Evolutionary conservation across 2,329 filamentous ascomycete genomes (phyloP).

Genomic region (Acephala macrosclerotiorum): DNA sequence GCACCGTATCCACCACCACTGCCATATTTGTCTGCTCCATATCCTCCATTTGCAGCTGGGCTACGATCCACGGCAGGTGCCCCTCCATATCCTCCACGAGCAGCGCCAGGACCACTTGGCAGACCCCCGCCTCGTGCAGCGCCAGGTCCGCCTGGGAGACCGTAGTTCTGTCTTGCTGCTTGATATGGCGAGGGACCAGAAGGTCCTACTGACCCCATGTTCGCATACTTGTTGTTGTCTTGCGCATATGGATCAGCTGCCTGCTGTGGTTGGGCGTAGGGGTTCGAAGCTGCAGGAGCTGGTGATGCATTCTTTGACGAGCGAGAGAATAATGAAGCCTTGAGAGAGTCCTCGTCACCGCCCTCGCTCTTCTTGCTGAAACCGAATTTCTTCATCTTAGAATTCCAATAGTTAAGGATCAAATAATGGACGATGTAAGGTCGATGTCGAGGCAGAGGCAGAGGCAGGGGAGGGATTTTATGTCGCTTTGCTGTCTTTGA

Average conservation of each 20-base stretch:
- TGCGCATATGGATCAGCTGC: slow-evolving; percentile 66
- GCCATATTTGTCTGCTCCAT: slow-evolving; percentile 61
- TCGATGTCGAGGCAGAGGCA: not conserved
- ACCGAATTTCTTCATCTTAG: slow-evolving; percentile 65
- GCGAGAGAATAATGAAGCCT: slow-evolving; percentile 58
- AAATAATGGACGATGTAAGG: slow-evolving; percentile 10
- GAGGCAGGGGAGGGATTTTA: not conserved
- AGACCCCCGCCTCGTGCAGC: slow-evolving; percentile 46
- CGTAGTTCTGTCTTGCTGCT: slow-evolving; percentile 36
- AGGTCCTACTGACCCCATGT: slow-evolving; percentile 47
- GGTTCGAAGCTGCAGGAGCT: slow-evolving; percentile 45
- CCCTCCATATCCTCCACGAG: slow-evolving; percentile 45
- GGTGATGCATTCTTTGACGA: slow-evolving; percentile 57
- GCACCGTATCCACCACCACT: slow-evolving; percentile 58
- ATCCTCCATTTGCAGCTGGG: slow-evolving; percentile 48
- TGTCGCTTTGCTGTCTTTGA: not conserved
- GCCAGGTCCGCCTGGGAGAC: slow-evolving; percentile 38
- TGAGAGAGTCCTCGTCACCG: slow-evolving; percentile 54
- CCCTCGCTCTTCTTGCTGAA: slow-evolving; percentile 62
- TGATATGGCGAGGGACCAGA: slow-evolving; percentile 41
- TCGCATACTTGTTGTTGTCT: slow-evolving; percentile 61
- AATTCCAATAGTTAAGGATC: not conserved
- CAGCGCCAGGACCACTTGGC: slow-evolving; percentile 40
- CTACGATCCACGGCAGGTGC: slow-evolving; percentile 30
- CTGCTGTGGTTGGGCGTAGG: slow-evolving; percentile 43